Evolutionary conservation across 148 eudicot species (phyloP).

Genomic region (Euryodendron excelsum): DNA sequence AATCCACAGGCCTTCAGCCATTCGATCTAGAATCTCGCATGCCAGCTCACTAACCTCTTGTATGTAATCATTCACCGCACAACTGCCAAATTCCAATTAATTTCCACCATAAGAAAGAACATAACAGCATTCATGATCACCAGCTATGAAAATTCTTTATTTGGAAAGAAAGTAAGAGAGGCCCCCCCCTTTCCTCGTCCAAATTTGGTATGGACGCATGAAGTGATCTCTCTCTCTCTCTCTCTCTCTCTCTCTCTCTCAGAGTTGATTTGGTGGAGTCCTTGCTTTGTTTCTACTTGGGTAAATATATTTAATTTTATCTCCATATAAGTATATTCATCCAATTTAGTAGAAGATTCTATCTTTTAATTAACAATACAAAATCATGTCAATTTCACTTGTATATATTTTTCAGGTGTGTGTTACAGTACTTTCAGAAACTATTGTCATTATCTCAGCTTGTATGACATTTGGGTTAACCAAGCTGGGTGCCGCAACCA

Average conservation of each 20-base stretch:
- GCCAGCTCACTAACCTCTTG: constrained; percentile 48
- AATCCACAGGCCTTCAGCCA: constrained; percentile 64
- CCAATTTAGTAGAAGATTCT: too few species aligned
- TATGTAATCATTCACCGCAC: constrained; percentile 64
- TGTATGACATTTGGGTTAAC: too few species aligned
- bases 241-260: background rate
- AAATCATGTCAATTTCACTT: too few species aligned
- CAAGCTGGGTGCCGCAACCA: too few species aligned
- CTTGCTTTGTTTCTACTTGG: too few species aligned
- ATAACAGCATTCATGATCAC: background rate
- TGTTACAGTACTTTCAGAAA: too few species aligned
- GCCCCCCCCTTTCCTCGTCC: background rate
- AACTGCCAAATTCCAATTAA: constrained; percentile 34
- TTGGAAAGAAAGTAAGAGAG: background rate
- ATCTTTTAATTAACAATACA: too few species aligned
- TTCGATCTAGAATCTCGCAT: constrained; percentile 58
- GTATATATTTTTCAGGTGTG: too few species aligned
- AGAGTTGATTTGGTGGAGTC: too few species aligned
- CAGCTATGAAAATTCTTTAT: background rate
- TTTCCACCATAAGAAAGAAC: background rate
- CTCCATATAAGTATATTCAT: too few species aligned
- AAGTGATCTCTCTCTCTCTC: background rate
- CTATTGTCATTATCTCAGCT: too few species aligned
- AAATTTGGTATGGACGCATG: constrained; percentile 2
- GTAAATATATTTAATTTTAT: too few species aligned